phyloP scores from a whole-genome alignment of 208 protist species.

The Acanthamoeba castellanii region DNA sequence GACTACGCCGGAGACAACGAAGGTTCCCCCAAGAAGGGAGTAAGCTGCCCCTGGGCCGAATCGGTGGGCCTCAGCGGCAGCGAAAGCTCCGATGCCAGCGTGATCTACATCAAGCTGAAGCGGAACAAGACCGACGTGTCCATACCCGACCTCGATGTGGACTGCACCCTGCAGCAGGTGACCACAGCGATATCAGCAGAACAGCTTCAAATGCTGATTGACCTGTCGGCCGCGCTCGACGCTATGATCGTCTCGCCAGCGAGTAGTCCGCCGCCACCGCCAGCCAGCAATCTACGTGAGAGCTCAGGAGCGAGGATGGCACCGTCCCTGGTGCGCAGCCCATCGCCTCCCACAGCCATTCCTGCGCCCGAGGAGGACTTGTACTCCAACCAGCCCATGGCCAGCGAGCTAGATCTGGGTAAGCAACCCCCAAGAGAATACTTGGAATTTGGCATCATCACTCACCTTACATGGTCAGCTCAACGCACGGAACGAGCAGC shows the following conservation, averaged over 20 bases:
- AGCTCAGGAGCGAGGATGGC: slow-evolving; percentile 17
- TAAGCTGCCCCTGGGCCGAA: slow-evolving; percentile 8
- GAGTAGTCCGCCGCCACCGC: not conserved
- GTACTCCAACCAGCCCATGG: not conserved
- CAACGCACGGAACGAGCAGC: not conserved
- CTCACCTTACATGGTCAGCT: not conserved
- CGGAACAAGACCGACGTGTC: slow-evolving; percentile 54
- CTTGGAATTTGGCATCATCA: not conserved
- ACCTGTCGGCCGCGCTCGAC: slow-evolving; percentile 40
- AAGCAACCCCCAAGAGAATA: not conserved
- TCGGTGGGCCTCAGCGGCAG: not conserved
- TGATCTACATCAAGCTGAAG: slow-evolving; percentile 66
- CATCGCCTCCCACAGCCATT: not conserved
- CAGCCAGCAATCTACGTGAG: not conserved
- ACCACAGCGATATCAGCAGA: slow-evolving; percentile 35
- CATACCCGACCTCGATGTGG: slow-evolving; percentile 70
- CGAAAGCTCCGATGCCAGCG: slow-evolving; percentile 19
- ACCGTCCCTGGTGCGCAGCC: not conserved
- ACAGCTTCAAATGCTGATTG: slow-evolving; percentile 61
- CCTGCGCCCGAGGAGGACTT: slow-evolving; percentile 2
- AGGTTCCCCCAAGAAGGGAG: not conserved
- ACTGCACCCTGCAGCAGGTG: slow-evolving; percentile 55
- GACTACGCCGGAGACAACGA: not conserved
- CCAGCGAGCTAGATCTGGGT: not conserved
- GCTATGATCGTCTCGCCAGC: slow-evolving; percentile 23